Conservation (phyloP, 345 rosid species). For the Mercurialis annua region DNA sequence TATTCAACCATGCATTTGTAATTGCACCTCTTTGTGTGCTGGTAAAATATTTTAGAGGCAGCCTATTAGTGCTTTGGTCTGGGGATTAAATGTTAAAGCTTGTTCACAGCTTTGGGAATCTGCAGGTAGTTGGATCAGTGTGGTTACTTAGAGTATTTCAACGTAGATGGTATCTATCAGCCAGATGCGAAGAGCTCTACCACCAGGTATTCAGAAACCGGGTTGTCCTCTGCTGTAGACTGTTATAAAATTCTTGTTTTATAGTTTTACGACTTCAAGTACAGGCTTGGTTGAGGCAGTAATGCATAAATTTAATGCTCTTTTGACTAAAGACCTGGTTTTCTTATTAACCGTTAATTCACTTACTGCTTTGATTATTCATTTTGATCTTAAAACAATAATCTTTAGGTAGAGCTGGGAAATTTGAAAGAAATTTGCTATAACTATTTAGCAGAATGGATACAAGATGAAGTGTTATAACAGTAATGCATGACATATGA, state of each 20-base stretch:
- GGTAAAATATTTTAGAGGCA: conserved; percentile 47
- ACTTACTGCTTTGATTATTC: neutral
- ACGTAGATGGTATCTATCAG: conserved; percentile 37
- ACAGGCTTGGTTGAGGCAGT: neutral
- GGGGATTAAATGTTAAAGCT: conserved; percentile 42
- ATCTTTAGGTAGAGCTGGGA: neutral
- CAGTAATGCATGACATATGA: neutral
- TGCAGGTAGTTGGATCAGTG: conserved; percentile 58
- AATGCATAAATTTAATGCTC: conserved; percentile 3
- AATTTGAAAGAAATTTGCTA: neutral
- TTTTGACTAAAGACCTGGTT: neutral
- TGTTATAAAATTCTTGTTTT: neutral
- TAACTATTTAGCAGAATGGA: neutral
- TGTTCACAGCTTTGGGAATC: conserved; percentile 50
- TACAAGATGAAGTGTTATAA: neutral
- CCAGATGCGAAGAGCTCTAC: conserved; percentile 67
- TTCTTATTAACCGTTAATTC: neutral
- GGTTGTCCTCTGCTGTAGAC: neutral
- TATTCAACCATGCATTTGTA: conserved; percentile 40
- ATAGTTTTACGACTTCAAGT: conserved; percentile 1
- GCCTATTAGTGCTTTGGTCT: conserved; percentile 35
- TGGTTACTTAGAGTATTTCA: conserved; percentile 44
- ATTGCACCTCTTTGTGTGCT: conserved; percentile 39
- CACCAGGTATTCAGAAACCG: conserved; percentile 45
- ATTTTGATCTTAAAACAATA: conserved; percentile 4